Evolutionary conservation across 352 stramenopile species (phyloP).

Genomic region (Pseudoperonospora humuli): DNA sequence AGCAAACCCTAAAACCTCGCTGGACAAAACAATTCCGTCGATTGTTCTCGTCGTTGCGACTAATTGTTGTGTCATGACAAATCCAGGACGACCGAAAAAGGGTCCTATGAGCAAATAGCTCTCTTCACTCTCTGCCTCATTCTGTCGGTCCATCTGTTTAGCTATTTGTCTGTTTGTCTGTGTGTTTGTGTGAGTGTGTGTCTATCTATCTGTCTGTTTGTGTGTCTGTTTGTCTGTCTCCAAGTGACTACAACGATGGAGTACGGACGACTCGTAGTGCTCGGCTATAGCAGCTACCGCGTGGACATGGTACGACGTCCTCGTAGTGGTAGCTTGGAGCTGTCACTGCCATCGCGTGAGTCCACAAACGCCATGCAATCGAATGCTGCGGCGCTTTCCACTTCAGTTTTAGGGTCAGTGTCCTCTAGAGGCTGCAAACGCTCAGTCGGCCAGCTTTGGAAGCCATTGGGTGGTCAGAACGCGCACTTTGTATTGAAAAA

Average conservation of each 20-base stretch:
- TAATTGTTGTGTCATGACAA: too few relatives aligned
- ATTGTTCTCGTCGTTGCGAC: too few relatives aligned
- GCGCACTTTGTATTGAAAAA: conserved; percentile 49
- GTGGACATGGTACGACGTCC: conserved; percentile 36
- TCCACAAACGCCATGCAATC: conserved; percentile 17
- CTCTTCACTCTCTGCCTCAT: too few relatives aligned
- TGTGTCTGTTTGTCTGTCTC: too few relatives aligned
- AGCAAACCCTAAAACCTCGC: too few relatives aligned
- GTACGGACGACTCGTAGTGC: conserved; percentile 76
- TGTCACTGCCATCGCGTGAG: conserved; percentile 25
- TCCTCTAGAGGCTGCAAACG: conserved; percentile 23
- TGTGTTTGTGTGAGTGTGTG: too few relatives aligned
- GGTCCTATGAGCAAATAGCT: too few relatives aligned
- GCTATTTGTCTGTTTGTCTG: too few relatives aligned
- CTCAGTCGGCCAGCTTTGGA: conserved; percentile 54
- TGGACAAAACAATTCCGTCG: too few relatives aligned
- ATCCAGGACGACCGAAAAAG: too few relatives aligned
- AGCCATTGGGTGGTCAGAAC: conserved; percentile 69
- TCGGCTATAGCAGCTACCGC: conserved; percentile 82
- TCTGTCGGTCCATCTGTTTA: too few relatives aligned
- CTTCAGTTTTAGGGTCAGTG: background rate
- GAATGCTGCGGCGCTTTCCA: background rate
- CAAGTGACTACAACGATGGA: conserved; percentile 55
- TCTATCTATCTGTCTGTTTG: too few relatives aligned
- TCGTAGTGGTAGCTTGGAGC: conserved; percentile 12